Evolutionary conservation across 129 eudicot genomes (phyloP), one percentile per base, ranked within the genome.

Genomic region (Saussurea involucrata): DNA sequence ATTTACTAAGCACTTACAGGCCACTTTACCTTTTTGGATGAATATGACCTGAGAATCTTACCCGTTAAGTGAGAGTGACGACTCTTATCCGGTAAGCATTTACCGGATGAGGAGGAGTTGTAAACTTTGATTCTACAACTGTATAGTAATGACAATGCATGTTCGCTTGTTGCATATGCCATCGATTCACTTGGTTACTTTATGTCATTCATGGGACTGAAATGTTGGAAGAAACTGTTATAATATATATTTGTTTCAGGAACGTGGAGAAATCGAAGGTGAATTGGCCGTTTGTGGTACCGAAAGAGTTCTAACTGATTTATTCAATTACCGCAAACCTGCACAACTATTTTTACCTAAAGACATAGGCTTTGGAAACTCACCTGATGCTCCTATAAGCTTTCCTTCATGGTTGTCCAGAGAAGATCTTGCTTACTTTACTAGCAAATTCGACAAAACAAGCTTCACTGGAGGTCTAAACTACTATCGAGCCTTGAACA

Each of bases 391-490:
- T 73, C 84, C 84, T 0, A 25, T 80, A 10, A 3, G 64, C 57
- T 46, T 87, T 31, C 88, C 90, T 1, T 20, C 84, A n/a, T 89
- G 95, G 95, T 3, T 86, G 34, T 76, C 91, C 0, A 78, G 86
- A 49, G 66, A 82, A 73, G 91, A 89, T 13, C 32, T 84, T 2
- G 84, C 80, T 21, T 89, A 82, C 71, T 89, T 82, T 58, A 34
- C 78, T 15, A 65, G 24, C 71, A 81, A 77, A 44, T 88, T 57
- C 33, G 81, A 78, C 44, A 66, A 78, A 69, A 61, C 80, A 27
- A 88, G 93, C 63, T 88, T 86, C 77, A 81, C 88, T 13, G 90
- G 93, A 11, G 86, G 82, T 22, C n/a, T 88, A n/a, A 86, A 88
- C 61, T 83, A 83, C 80, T 88, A 86, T 44, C 77, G 90, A 25